Evolutionary conservation across 2,329 filamentous ascomycete genomes (phyloP), one percentile per base, ranked within the genome.

Genomic region (Ramularia endophylla): DNA sequence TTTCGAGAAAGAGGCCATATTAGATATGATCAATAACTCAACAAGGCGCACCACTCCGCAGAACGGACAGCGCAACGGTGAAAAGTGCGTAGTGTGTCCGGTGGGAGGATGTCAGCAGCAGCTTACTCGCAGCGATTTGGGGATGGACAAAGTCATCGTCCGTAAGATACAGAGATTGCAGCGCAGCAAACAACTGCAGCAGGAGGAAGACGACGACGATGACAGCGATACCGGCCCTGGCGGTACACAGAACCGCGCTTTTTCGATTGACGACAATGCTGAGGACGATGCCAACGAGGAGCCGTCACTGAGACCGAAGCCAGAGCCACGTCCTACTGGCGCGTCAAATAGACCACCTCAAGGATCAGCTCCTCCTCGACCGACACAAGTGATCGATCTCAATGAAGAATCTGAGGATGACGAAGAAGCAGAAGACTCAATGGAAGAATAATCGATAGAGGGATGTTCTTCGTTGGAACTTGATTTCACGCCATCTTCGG

Each of bases 1-100:
- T 0, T 89, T 86, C 57, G 82, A 89, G 57, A 81, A 77, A 60
- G 56, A 60, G 1, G 77, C 78, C 1, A 81, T 89, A 28, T 43
- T 76, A 17, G 73, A 78, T 31, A 81, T 69, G 59, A 71, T 71
- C 27, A 40, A 59, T 3, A 38, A 42, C 17, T 53, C 47, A 2
- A 18, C 30, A 11, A 39, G 36, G 13, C 42, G 44, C 5, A 61
- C 58, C 16, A 29, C 33, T 9, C 43, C 4, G 15, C 30, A 7
- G 27, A n/a, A 11, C 19, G 38, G 29, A 16, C 15, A 25, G 40
- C 7, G 36, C 43, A n/a, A 53, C 1, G 50, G 52, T 13, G 43
- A 55, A 33, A 53, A 47, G 33, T 60, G 60, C 37, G 67, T 75
- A 1, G 68, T 74, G 39, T 88, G 84, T 58, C 83, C 83, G 0